phyloP scores from a whole-genome alignment of 805 yeast genomes.

The Ogataea saltuana region DNA sequence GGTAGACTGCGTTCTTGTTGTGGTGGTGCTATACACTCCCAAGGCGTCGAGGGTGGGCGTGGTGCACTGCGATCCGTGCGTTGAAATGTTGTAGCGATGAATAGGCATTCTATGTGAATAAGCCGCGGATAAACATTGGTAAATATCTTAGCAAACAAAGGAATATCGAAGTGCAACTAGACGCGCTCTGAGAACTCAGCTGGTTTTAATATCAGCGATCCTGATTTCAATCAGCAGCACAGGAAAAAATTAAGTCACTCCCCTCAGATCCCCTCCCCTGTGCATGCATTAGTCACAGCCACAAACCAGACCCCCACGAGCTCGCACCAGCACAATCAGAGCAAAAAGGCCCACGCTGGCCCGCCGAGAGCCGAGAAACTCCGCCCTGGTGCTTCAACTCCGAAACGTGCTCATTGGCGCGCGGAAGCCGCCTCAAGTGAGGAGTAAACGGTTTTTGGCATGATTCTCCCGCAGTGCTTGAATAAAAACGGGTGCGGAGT shows the following conservation, averaged over 20 bases:
- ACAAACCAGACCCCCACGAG: background rate
- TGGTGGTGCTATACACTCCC: constrained; percentile 9
- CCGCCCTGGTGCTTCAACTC: constrained; percentile 4
- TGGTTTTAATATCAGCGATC: constrained; percentile 7
- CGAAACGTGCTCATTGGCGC: background rate
- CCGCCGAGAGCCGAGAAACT: constrained; percentile 7
- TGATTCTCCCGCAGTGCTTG: background rate
- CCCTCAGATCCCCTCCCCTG: constrained; percentile 6
- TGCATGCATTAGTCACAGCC: background rate
- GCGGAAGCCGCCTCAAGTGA: constrained; percentile 7
- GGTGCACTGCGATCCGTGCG: constrained; percentile 7
- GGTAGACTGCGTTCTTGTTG: constrained; percentile 25
- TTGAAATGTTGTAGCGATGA: constrained; percentile 21
- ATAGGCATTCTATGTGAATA: constrained; percentile 23
- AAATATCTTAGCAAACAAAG: background rate
- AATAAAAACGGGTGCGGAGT: constrained; percentile 12
- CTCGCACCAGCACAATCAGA: too few species aligned
- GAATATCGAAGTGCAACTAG: constrained; percentile 1
- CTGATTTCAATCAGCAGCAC: constrained; percentile 1
- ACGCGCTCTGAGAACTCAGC: constrained; percentile 2
- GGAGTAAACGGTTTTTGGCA: constrained; percentile 10
- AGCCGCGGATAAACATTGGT: constrained; percentile 5
- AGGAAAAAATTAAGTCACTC: constrained; percentile 7
- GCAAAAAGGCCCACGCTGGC: background rate
- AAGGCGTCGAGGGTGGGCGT: constrained; percentile 4